Conservation (phyloP, 768 basidiomycete species). For the Suillus fuscotomentosus region DNA sequence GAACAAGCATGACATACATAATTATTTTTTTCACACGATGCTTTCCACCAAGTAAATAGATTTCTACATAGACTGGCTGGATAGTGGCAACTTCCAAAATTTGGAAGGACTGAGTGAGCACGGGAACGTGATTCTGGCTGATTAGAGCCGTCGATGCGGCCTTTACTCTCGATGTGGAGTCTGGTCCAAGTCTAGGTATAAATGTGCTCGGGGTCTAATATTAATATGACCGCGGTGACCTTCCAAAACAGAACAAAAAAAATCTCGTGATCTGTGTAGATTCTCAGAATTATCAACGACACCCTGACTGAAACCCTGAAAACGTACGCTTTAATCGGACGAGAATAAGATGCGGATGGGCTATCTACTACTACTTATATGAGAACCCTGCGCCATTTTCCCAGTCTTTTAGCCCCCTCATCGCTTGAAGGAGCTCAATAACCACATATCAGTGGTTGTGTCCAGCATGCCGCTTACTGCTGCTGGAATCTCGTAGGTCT, state of each 20-base stretch:
- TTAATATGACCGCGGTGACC: not conserved
- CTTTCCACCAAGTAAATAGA: too few species aligned
- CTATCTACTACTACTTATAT: not conserved
- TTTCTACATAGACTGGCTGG: too few species aligned
- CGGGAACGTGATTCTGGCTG: too few species aligned
- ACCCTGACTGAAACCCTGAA: constrained; percentile 20
- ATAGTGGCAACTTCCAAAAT: too few species aligned
- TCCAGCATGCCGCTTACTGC: constrained; percentile 16
- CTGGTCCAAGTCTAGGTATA: not conserved
- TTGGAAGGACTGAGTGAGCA: too few species aligned
- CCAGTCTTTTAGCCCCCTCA: constrained; percentile 9
- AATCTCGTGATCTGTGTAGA: constrained; percentile 13
- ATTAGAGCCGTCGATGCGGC: too few species aligned
- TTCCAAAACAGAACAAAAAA: constrained; percentile 8
- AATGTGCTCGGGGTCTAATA: not conserved
- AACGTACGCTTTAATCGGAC: constrained; percentile 18
- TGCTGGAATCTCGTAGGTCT: constrained; percentile 23
- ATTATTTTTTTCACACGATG: too few species aligned
- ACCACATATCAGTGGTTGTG: constrained; percentile 8
- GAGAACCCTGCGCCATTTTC: constrained; percentile 5
- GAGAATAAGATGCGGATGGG: constrained; percentile 14
- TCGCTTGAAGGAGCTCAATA: constrained; percentile 8
- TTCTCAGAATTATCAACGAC: not conserved
- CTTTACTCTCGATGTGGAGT: not conserved
- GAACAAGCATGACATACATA: too few species aligned